These are phyloP conservation scores for Pseudogymnoascus verrucosus DNA, from an alignment of 2,329 filamentous ascomycete species.

Conservation along the genomic window DNA sequence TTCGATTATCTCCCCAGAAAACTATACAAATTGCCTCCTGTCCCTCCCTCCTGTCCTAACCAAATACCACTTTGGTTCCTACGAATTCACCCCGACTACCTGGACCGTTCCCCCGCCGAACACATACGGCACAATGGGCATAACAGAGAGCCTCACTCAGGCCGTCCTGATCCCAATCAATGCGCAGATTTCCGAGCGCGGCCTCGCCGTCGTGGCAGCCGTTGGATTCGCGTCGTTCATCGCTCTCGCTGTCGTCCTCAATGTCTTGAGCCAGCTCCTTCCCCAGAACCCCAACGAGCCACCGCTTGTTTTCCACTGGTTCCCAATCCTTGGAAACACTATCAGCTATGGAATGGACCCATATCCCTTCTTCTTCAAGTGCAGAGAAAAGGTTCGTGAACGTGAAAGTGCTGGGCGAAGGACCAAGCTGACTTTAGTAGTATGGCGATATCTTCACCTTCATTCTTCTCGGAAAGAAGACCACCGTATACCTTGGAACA, in stretches of 20 bases:
- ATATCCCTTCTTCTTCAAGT: conserved; percentile 71
- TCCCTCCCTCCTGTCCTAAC: not conserved
- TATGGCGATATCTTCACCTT: conserved; percentile 90
- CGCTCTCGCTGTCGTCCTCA: conserved; percentile 57
- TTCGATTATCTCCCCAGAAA: not conserved
- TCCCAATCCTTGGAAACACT: conserved; percentile 82
- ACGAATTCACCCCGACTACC: not conserved
- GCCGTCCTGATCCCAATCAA: conserved; percentile 17
- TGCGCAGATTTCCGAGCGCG: conserved; percentile 24
- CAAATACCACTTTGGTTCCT: not conserved
- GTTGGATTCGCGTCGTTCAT: conserved; percentile 32
- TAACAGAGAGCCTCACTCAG: not conserved
- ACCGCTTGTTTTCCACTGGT: conserved; percentile 72
- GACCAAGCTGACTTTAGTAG: conserved; percentile 39
- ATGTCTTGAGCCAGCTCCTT: conserved; percentile 72
- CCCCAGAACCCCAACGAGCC: conserved; percentile 77
- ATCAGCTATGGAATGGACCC: conserved; percentile 93
- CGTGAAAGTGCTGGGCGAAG: not conserved
- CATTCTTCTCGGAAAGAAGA: conserved; percentile 79
- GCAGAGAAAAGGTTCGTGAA: conserved; percentile 58
- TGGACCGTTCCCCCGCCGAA: not conserved
- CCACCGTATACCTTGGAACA: conserved; percentile 74
- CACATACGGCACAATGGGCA: conserved; percentile 7
- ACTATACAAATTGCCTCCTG: not conserved
- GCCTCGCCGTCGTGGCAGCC: conserved; percentile 21